Conservation (phyloP, 2,329 filamentous ascomycete species). For the Penicillium sp. region DNA sequence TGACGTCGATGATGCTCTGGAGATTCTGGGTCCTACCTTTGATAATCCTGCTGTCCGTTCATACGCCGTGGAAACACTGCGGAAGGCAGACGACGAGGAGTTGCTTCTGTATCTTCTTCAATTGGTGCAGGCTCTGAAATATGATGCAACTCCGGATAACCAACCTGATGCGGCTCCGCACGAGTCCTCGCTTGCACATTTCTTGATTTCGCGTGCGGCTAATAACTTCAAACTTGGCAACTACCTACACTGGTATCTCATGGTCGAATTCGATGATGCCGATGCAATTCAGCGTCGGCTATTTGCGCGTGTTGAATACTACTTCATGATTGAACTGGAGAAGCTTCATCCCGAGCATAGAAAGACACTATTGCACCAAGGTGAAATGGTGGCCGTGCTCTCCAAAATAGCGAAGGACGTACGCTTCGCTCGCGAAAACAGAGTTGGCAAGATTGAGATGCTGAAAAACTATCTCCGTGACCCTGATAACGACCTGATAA, state of each 20-base stretch:
- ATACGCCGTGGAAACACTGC: constrained; percentile 87
- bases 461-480: constrained; percentile 84
- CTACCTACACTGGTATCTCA: constrained; percentile 96
- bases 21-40: constrained; percentile 88
- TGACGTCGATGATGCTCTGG: constrained; percentile 92
- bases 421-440: constrained; percentile 73
- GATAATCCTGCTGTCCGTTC: constrained; percentile 84
- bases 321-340: constrained; percentile 89
- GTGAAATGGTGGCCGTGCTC: constrained; percentile 81
- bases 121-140: constrained; percentile 93
- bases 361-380: constrained; percentile 77
- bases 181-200: constrained; percentile 83
- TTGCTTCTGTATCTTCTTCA: constrained; percentile 88
- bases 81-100: constrained; percentile 91
- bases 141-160: constrained; percentile 71
- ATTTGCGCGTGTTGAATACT: constrained; percentile 89
- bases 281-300: constrained; percentile 78
- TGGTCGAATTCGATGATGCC: constrained; percentile 90
- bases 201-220: constrained; percentile 83
- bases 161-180: constrained; percentile 62
- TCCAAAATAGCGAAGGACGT: constrained; percentile 88
- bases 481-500: constrained; percentile 81
- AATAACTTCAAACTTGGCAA: constrained; percentile 89
- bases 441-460: constrained; percentile 76
- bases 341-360: constrained; percentile 71